These are phyloP conservation scores for Crithidia mellificae DNA, from an alignment of 208 protist species.

Conservation along the genomic window DNA sequence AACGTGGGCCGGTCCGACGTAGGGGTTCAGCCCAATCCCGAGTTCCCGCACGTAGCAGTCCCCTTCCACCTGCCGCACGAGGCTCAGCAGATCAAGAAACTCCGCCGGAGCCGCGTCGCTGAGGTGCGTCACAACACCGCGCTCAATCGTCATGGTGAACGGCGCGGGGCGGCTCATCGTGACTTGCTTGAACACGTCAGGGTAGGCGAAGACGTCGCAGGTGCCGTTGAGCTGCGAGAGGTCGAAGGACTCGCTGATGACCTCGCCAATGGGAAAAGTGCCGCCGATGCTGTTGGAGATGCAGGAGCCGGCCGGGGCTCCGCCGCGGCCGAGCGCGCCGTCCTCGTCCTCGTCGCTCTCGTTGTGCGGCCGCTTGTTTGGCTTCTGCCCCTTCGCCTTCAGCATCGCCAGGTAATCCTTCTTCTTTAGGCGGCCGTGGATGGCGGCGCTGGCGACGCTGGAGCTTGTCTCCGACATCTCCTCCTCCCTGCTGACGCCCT, in stretches of 20 bases:
- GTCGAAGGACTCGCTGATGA: slow-evolving; percentile 89
- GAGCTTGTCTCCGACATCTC: slow-evolving; percentile 4
- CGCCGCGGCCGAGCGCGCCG: slow-evolving; percentile 20
- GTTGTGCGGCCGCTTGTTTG: slow-evolving; percentile 41
- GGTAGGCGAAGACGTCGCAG: slow-evolving; percentile 85
- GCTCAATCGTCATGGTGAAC: slow-evolving; percentile 72
- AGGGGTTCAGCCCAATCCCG: slow-evolving; percentile 90
- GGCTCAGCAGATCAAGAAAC: slow-evolving; percentile 74
- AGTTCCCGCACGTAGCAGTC: slow-evolving; percentile 88
- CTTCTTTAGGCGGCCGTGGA: slow-evolving; percentile 70
- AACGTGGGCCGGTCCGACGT: slow-evolving; percentile 70
- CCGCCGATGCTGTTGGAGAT: slow-evolving; percentile 86
- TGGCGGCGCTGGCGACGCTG: slow-evolving; percentile 16
- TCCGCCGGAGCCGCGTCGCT: slow-evolving; percentile 63
- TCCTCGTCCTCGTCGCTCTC: slow-evolving; percentile 55
- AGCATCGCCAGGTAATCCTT: slow-evolving; percentile 76
- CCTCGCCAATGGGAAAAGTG: slow-evolving; percentile 90
- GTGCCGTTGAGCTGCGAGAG: slow-evolving; percentile 78
- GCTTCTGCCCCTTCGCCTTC: slow-evolving; percentile 45
- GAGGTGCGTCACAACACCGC: slow-evolving; percentile 68
- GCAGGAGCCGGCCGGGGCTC: slow-evolving; percentile 41
- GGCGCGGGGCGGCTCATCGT: slow-evolving; percentile 63
- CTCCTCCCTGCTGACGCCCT: not conserved
- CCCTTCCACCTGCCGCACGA: slow-evolving; percentile 83
- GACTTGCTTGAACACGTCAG: slow-evolving; percentile 73